Percentiles rank a stretch among this genome's conserved stretches.
These are phyloP conservation scores for Phyllostachys edulis DNA, from an alignment of 176 grass and related monocot genomes.

Conservation along the genomic window DNA sequence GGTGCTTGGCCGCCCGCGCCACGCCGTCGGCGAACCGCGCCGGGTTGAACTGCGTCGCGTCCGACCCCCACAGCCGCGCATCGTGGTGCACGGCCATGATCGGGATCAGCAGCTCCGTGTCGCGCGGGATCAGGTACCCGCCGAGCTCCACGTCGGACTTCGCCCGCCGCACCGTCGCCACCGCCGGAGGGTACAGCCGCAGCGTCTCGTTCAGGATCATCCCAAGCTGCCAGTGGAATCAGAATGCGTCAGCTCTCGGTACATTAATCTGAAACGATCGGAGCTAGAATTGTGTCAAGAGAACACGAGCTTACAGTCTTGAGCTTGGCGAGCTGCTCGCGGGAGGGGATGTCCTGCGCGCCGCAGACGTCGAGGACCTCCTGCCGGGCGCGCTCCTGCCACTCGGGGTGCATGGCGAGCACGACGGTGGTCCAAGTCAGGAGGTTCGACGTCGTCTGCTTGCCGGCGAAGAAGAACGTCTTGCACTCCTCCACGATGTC, in stretches of 20 bases:
- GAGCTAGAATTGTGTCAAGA: neutral
- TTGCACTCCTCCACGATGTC: constrained; percentile 99
- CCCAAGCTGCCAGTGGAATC: constrained; percentile 50
- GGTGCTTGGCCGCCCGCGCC: constrained; percentile 65
- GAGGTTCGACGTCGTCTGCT: constrained; percentile 96
- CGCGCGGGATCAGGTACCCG: constrained; percentile 68
- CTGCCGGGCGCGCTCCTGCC: constrained; percentile 80
- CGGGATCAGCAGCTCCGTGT: constrained; percentile 88
- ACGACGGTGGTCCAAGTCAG: constrained; percentile 91
- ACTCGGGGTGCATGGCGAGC: constrained; percentile 93
- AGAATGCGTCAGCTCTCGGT: constrained; percentile 17
- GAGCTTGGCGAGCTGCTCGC: constrained; percentile 81
- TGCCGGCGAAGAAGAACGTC: constrained; percentile 95
- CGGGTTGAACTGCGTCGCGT: constrained; percentile 91
- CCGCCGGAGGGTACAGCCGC: constrained; percentile 92
- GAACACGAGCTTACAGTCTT: constrained; percentile 59
- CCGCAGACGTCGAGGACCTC: constrained; percentile 93
- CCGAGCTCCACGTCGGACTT: constrained; percentile 83
- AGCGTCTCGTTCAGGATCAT: constrained; percentile 98
- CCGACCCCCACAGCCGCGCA: constrained; percentile 67
- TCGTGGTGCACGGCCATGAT: constrained; percentile 99
- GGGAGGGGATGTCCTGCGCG: constrained; percentile 51
- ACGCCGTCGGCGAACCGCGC: constrained; percentile 63
- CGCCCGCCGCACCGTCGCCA: constrained; percentile 82
- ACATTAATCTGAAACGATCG: neutral